These are phyloP conservation scores for Micromonas pusilla DNA, from an alignment of 139 green algal genomes.

Conservation along the genomic window DNA sequence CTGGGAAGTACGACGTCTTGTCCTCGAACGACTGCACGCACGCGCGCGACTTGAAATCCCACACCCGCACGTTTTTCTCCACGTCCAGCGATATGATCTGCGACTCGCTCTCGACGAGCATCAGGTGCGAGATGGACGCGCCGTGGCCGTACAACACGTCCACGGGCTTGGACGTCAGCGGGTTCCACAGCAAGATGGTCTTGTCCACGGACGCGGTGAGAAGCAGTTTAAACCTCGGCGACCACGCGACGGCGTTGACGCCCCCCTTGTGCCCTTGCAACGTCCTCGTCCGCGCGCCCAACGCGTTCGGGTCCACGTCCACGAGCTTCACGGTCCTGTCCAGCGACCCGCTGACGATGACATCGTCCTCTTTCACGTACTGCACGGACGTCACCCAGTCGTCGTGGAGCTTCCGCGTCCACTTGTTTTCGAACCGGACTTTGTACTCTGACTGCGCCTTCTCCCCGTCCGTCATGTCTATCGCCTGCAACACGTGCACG, in stretches of 20 bases:
- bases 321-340: not conserved
- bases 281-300: not conserved
- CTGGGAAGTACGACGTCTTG: slow-evolving; percentile 40
- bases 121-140: slow-evolving; percentile 8
- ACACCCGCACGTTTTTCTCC: slow-evolving; percentile 29
- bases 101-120: slow-evolving; percentile 23
- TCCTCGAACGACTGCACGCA: slow-evolving; percentile 30
- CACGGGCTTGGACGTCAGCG: slow-evolving; percentile 17
- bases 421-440: not conserved
- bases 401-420: slow-evolving; percentile 18
- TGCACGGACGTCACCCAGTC: slow-evolving; percentile 29
- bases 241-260: slow-evolving; percentile 27
- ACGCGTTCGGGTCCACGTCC: not conserved
- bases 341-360: not conserved
- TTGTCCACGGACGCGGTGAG: slow-evolving; percentile 27
- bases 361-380: not conserved
- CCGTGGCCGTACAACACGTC: slow-evolving; percentile 22
- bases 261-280: slow-evolving; percentile 16
- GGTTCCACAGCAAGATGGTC: slow-evolving; percentile 33
- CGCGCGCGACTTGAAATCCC: slow-evolving; percentile 18
- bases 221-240: slow-evolving; percentile 24
- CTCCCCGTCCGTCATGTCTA: not conserved
- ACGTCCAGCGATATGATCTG: slow-evolving; percentile 29
- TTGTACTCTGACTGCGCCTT: not conserved
- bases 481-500: not conserved